Base-by-base conservation (phyloP, 805 yeast genomes). In the Nakazawaea wyomingensis region DNA sequence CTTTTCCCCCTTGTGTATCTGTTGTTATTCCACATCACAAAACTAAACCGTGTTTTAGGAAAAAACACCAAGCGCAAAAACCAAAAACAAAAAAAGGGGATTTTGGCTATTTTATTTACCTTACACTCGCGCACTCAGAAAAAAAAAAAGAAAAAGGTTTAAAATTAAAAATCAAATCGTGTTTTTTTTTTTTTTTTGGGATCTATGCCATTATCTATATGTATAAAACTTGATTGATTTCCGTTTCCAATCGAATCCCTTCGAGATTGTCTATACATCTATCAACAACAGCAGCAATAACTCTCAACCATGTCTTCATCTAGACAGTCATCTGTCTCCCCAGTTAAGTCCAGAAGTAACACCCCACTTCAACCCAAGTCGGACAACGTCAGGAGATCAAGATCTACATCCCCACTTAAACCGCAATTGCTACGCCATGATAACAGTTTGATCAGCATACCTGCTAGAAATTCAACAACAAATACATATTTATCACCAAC, bases 301-400 rank as follows among this genome's bases (percentile, higher is more conserved):
- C 11, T 24, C 27, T 10, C 27, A 24, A 24, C 10, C 27, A 26
- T 32, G 27, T 36, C 39, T n/a, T 37, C 41, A 11, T 39, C 42
- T 18, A 39, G 42, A 24, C 42, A 39, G 14, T 31, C 42, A 13
- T 39, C 42, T 2, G 21, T 24, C 14, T 39, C 42, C 16, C 42
- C 42, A n/a, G 9, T 32, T 7, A 43, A 37, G 24, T 33, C 41
- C 4, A 37, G 45, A 19, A 20, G 41, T 11, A 28, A n/a, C 11
- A 43, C 45, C 4, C 45, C 45, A 26, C 33, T 43, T n/a, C 45
- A 32, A 27, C 9, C 32, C 6, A 43, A 33, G 27, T 32, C 34
- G 4, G 45, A 43, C n/a, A 43, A 43, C 18, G 30, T 43, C 24
- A 37, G 33, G 29, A 43, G 45, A 31, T 30, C 34, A 10, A 41